phyloP scores from a whole-genome alignment of 345 rosid genomes.

The Gossypium ekmanianum region DNA sequence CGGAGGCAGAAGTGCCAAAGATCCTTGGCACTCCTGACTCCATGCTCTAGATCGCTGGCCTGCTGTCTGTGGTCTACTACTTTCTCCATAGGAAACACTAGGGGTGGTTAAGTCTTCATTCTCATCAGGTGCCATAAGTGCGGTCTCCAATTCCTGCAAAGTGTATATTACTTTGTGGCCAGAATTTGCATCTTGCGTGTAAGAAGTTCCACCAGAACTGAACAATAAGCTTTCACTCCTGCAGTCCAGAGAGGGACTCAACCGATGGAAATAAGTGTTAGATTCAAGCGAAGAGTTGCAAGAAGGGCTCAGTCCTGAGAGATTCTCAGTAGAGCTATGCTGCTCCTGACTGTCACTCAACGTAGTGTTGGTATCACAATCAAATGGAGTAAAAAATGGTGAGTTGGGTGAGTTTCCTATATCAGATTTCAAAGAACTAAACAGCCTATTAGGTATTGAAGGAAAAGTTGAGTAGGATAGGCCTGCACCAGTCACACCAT shows the following conservation, averaged over 20 bases:
- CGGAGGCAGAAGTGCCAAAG: constrained; percentile 33
- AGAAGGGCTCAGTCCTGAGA: constrained; percentile 48
- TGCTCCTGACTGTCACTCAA: constrained; percentile 52
- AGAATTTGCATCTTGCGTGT: constrained; percentile 26
- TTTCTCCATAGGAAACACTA: constrained; percentile 19
- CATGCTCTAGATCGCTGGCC: constrained; percentile 30
- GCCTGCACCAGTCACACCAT: constrained; percentile 37
- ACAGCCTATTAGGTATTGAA: constrained; percentile 33
- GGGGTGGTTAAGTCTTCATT: constrained; percentile 29
- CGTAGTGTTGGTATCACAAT: constrained; percentile 34
- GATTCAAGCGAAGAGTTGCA: constrained; percentile 41
- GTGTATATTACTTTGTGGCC: constrained; percentile 35
- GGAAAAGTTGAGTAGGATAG: constrained; percentile 38
- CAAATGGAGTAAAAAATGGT: constrained; percentile 36
- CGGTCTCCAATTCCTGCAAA: constrained; percentile 45
- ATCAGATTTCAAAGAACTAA: constrained; percentile 33
- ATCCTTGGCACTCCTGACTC: constrained; percentile 29
- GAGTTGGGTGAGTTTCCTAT: constrained; percentile 44
- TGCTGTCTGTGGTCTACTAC: constrained; percentile 27
- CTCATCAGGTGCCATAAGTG: constrained; percentile 48
- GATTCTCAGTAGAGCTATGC: constrained; percentile 42
- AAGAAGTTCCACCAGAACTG: constrained; percentile 26
- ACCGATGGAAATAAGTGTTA: constrained; percentile 25
- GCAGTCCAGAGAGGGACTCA: constrained; percentile 35
- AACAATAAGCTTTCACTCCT: constrained; percentile 20